These are phyloP conservation scores for Phyllosticta citriasiana DNA, from an alignment of 2,329 filamentous ascomycete species.

Conservation along the genomic window DNA sequence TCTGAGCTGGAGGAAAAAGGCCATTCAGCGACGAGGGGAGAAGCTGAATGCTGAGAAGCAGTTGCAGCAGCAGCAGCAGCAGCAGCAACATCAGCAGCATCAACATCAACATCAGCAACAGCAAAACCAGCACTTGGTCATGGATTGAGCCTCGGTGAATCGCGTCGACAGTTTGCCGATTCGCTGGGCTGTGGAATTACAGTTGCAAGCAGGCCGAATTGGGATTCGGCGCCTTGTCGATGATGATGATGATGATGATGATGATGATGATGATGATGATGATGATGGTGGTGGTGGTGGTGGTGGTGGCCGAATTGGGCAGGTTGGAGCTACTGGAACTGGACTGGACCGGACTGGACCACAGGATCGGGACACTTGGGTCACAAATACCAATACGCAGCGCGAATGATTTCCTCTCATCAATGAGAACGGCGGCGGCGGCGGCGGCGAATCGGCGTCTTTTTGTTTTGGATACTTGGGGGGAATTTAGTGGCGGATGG, in stretches of 20 bases:
- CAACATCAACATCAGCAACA: background rate
- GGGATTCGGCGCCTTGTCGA: too few species aligned
- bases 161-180: background rate
- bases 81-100: background rate
- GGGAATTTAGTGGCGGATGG: too few species aligned
- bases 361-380: background rate
- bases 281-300: too few species aligned
- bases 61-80: background rate
- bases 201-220: background rate
- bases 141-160: background rate
- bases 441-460: background rate
- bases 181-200: background rate
- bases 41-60: slow-evolving; percentile 1
- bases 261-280: too few species aligned
- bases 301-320: background rate
- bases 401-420: background rate
- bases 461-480: background rate
- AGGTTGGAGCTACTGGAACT: too few species aligned
- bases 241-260: too few species aligned
- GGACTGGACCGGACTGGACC: background rate
- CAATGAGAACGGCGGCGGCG: background rate
- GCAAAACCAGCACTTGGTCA: slow-evolving; percentile 1
- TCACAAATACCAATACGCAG: background rate
- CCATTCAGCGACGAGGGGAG: background rate
- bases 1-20: slow-evolving; percentile 8